Conservation (phyloP, 2,329 filamentous ascomycete species). For the Endothia cerciana region DNA sequence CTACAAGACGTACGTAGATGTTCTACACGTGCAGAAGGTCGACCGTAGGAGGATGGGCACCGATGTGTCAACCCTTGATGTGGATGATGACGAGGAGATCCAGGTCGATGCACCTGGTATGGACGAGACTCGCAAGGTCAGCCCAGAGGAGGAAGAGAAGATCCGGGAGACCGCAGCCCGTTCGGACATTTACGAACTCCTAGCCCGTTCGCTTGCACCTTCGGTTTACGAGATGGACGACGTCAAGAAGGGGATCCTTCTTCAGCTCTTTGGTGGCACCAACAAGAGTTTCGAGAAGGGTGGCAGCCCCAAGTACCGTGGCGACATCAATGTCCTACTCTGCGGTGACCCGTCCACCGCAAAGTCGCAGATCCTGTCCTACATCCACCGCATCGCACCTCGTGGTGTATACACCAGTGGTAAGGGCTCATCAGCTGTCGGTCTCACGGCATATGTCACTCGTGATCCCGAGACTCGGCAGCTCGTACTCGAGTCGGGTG, state of each 20-base stretch:
- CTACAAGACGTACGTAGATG: conserved; percentile 98
- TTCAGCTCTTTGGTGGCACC: conserved; percentile 95
- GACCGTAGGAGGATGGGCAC: conserved; percentile 94
- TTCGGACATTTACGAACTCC: conserved; percentile 88
- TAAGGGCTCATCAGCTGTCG: conserved; percentile 79
- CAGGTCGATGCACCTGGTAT: conserved; percentile 68
- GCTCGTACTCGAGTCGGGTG: conserved; percentile 79
- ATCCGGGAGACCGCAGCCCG: conserved; percentile 81
- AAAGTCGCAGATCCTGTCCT: conserved; percentile 92
- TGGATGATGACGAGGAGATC: conserved; percentile 72
- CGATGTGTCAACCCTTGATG: conserved; percentile 84
- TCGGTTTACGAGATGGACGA: conserved; percentile 98
- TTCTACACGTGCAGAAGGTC: conserved; percentile 93
- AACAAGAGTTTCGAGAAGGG: conserved; percentile 99
- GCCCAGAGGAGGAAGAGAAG: conserved; percentile 83
- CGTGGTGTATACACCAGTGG: conserved; percentile 82
- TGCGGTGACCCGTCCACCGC: conserved; percentile 96
- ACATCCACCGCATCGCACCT: conserved; percentile 97
- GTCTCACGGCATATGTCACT: conserved; percentile 80
- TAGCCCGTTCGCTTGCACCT: conserved; percentile 87
- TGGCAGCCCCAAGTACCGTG: conserved; percentile 91
- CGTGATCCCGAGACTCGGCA: conserved; percentile 80
- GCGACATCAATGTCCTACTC: conserved; percentile 95
- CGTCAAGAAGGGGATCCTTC: conserved; percentile 95
- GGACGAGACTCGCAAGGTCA: conserved; percentile 83